Evolutionary conservation across 768 basidiomycete genomes (phyloP).

Genomic region (Suillus luteus): DNA sequence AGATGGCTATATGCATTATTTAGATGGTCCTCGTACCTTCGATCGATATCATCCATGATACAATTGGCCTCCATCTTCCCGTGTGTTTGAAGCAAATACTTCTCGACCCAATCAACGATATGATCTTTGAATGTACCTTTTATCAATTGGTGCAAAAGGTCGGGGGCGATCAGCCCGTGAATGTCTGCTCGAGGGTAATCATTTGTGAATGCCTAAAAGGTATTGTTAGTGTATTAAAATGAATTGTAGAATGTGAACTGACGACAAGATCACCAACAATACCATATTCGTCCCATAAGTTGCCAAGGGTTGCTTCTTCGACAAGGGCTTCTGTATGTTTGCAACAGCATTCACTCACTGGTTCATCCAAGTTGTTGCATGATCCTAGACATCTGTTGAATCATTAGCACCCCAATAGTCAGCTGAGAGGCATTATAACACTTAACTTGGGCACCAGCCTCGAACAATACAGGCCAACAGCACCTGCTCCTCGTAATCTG

Average conservation of each 20-base stretch:
- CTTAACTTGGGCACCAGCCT: too few relatives aligned
- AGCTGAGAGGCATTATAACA: too few relatives aligned
- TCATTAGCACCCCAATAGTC: too few relatives aligned
- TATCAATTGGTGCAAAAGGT: conserved; percentile 39
- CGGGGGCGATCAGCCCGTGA: conserved; percentile 34
- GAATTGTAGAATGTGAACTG: conserved; percentile 7
- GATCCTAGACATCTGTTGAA: too few relatives aligned
- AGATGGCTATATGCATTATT: background rate
- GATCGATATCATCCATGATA: conserved; percentile 37
- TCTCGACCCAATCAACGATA: conserved; percentile 35
- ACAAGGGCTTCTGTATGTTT: conserved; percentile 23
- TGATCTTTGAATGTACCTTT: conserved; percentile 43
- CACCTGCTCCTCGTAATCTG: too few relatives aligned
- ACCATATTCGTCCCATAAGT: conserved; percentile 28
- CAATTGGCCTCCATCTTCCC: conserved; percentile 16
- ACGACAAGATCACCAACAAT: conserved; percentile 26
- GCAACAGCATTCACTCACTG: conserved; percentile 12
- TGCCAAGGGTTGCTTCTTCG: conserved; percentile 9
- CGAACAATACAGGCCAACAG: too few relatives aligned
- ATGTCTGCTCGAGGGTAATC: conserved; percentile 38
- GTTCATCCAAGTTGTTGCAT: background rate
- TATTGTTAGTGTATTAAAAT: background rate
- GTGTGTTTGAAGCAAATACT: conserved; percentile 27
- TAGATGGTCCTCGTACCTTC: conserved; percentile 19
- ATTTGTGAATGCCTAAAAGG: conserved; percentile 37